These are phyloP conservation scores for Nicotiana noctiflora DNA, from an alignment of 257 asterid genomes.

Conservation along the genomic window DNA sequence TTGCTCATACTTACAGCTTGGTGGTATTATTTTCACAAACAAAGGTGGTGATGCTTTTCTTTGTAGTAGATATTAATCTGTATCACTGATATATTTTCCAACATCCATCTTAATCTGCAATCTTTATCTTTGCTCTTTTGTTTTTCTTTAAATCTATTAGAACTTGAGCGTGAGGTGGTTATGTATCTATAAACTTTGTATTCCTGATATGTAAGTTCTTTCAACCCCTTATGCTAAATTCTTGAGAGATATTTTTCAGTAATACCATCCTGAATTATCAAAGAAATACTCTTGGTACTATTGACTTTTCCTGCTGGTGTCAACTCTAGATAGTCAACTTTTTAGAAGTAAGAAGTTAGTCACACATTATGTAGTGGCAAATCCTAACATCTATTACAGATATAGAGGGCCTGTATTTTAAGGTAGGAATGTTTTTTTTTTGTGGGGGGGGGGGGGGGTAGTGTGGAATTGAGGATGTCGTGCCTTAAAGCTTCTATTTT, in stretches of 20 bases:
- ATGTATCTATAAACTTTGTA: background rate
- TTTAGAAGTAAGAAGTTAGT: background rate
- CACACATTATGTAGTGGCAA: background rate
- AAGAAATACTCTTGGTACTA: background rate
- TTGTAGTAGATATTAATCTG: constrained; percentile 4
- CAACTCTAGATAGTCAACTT: background rate
- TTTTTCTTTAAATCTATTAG: background rate
- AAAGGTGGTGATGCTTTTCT: constrained; percentile 36
- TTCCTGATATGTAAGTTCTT: background rate
- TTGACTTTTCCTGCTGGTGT: background rate
- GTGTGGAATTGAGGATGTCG: background rate
- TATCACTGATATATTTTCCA: constrained; percentile 1
- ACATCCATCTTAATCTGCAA: background rate
- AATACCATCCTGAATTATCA: background rate
- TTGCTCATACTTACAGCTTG: constrained; percentile 70
- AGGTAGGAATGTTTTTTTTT: background rate
- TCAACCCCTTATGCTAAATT: background rate
- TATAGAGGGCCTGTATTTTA: background rate
- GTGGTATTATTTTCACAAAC: constrained; percentile 55
- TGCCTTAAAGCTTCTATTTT: background rate
- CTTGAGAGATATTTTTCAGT: background rate
- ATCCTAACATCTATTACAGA: background rate
- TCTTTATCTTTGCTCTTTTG: background rate
- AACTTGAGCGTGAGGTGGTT: constrained; percentile 2
- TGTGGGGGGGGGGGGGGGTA: too few relatives aligned